These are phyloP conservation scores for Globisporangium heterothallicum DNA, from an alignment of 352 stramenopile genomes.

Conservation along the genomic window DNA sequence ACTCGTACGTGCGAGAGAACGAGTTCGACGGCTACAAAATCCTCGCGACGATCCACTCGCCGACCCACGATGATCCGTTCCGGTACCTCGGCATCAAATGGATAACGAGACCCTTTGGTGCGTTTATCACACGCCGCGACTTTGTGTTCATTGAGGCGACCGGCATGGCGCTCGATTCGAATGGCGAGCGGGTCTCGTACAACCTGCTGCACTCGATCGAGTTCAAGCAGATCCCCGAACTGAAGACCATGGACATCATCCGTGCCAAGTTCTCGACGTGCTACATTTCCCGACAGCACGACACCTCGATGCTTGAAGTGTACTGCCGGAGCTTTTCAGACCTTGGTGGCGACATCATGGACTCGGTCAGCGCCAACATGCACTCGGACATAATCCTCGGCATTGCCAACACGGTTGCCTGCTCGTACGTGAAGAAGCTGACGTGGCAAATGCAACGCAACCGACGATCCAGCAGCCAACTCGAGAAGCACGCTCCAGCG, in stretches of 20 bases:
- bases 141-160: conserved; percentile 19
- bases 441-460: conserved; percentile 25
- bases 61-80: conserved; percentile 43
- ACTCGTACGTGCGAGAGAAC: conserved; percentile 28
- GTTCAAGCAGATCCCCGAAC: conserved; percentile 9
- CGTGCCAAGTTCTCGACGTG: conserved; percentile 44
- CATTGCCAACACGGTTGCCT: conserved; percentile 29
- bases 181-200: conserved; percentile 14
- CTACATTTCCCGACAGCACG: conserved; percentile 39
- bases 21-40: conserved; percentile 29
- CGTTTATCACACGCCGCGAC: conserved; percentile 37
- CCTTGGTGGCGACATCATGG: conserved; percentile 29
- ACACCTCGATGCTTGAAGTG: conserved; percentile 32
- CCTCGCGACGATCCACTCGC: conserved; percentile 33
- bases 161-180: conserved; percentile 13
- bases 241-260: conserved; percentile 26
- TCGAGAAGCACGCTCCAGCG: conserved; percentile 3
- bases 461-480: conserved; percentile 13
- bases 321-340: conserved; percentile 42
- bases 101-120: conserved; percentile 21
- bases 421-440: conserved; percentile 51
- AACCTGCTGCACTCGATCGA: conserved; percentile 13
- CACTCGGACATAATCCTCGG: conserved; percentile 18
- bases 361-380: conserved; percentile 22
- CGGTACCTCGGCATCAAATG: conserved; percentile 49